phyloP scores from a whole-genome alignment of 2,329 filamentous ascomycete genomes.

The Colletotrichum sidae region DNA sequence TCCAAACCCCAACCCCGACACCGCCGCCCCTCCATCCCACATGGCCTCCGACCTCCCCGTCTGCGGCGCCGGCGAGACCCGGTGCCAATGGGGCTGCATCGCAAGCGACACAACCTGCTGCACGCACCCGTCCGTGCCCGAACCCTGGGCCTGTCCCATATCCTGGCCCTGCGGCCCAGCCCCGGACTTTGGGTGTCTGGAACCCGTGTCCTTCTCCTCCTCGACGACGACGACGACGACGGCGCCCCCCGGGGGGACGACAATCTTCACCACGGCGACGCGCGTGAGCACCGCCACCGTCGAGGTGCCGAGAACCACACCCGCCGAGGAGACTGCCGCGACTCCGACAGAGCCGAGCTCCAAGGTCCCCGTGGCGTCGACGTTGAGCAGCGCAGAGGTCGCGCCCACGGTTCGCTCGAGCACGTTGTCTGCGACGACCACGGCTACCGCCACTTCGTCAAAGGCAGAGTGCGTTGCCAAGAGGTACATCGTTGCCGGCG shows the following conservation, averaged over 20 bases:
- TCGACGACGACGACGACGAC: background rate
- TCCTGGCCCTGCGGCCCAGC: background rate
- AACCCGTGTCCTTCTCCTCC: background rate
- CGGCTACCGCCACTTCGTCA: too few species aligned
- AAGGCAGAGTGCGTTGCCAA: too few species aligned
- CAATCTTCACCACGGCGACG: too few species aligned
- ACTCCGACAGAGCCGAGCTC: too few species aligned
- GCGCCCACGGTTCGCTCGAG: too few species aligned
- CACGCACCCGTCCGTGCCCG: background rate
- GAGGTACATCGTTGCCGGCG: too few species aligned
- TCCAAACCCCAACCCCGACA: background rate
- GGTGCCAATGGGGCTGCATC: conserved; percentile 13
- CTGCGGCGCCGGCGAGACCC: background rate
- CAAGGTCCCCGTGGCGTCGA: too few species aligned
- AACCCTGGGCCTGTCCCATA: conserved; percentile 10
- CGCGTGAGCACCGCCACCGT: too few species aligned
- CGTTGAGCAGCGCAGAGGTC: too few species aligned
- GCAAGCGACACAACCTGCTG: background rate
- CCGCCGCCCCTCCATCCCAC: background rate
- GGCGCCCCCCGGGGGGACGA: background rate
- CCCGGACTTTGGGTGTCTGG: conserved; percentile 7
- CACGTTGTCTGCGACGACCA: too few species aligned
- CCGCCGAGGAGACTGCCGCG: too few species aligned
- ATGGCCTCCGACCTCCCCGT: background rate
- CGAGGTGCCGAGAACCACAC: too few species aligned